A percentile compares a stretch with the other conserved stretches of the same genome.
phyloP scores from a whole-genome alignment of 139 green algal genomes.

The Auxenochlorella protothecoides region DNA sequence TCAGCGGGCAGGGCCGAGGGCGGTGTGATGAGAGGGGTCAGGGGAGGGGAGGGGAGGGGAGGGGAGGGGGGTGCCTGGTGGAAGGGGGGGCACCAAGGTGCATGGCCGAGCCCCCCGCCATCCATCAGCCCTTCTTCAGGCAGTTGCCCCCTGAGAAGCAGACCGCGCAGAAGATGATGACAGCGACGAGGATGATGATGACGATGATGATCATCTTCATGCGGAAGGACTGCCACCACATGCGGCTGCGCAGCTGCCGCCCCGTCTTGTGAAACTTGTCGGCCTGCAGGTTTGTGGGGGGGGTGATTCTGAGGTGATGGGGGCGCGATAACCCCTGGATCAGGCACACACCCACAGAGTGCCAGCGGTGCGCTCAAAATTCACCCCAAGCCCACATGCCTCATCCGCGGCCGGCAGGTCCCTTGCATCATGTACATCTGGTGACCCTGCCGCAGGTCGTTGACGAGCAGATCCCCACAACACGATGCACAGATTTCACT shows the following conservation, averaged over 20 bases:
- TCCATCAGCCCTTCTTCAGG: slow-evolving; percentile 15
- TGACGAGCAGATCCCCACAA: background rate
- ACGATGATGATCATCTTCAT: slow-evolving; percentile 67
- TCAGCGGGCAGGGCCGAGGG: too few species aligned
- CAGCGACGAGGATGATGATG: slow-evolving; percentile 53
- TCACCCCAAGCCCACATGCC: too few species aligned
- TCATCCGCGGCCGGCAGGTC: too few species aligned
- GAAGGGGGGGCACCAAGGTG: too few species aligned
- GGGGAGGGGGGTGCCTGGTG: too few species aligned
- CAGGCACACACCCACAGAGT: background rate
- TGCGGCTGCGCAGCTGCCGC: slow-evolving; percentile 63
- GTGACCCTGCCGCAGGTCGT: too few species aligned
- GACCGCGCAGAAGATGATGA: slow-evolving; percentile 75
- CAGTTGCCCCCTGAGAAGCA: slow-evolving; percentile 65
- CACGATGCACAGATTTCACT: background rate
- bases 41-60: too few species aligned
- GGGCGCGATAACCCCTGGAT: background rate
- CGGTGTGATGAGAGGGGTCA: too few species aligned
- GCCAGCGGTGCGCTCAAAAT: background rate
- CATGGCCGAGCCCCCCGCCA: too few species aligned
- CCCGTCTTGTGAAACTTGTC: slow-evolving; percentile 85
- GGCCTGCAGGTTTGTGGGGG: slow-evolving; percentile 40
- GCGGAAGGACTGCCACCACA: slow-evolving; percentile 96
- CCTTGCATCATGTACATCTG: too few species aligned
- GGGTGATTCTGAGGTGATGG: background rate